Percentiles rank a stretch among this genome's conserved stretches.
Conservation (phyloP, 352 stramenopile genomes). For the Elongisporangium undulatum region DNA sequence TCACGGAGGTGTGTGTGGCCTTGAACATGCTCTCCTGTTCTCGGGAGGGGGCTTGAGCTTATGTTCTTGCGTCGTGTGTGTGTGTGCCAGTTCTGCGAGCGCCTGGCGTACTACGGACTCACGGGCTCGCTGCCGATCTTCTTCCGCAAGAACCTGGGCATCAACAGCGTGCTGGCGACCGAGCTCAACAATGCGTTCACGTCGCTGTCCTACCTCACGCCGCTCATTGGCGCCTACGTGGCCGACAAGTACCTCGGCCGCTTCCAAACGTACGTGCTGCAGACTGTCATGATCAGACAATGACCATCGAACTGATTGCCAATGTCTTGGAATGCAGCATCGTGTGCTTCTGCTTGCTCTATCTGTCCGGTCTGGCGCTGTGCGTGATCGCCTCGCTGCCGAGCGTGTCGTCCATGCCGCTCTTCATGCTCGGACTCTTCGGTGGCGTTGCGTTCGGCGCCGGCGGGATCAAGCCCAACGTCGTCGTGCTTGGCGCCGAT, state of each 20-base stretch:
- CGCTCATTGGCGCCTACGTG: slow-evolving; percentile 76
- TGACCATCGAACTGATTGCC: neutral
- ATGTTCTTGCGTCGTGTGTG: neutral
- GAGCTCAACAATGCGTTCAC: slow-evolving; percentile 86
- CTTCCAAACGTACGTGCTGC: slow-evolving; percentile 53
- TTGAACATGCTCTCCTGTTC: neutral
- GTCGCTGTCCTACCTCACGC: slow-evolving; percentile 82
- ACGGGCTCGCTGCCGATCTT: slow-evolving; percentile 84
- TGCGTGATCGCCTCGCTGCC: slow-evolving; percentile 64
- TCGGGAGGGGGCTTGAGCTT: neutral
- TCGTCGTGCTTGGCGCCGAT: slow-evolving; percentile 72
- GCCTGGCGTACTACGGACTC: slow-evolving; percentile 77
- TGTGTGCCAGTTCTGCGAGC: slow-evolving; percentile 62
- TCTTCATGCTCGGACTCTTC: slow-evolving; percentile 85
- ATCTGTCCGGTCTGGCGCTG: slow-evolving; percentile 61
- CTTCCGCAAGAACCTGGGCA: slow-evolving; percentile 81
- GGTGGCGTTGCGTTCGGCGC: slow-evolving; percentile 67
- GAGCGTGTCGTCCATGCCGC: slow-evolving; percentile 43
- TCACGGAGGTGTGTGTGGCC: slow-evolving; percentile 48
- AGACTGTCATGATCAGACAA: neutral
- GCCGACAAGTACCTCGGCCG: slow-evolving; percentile 75
- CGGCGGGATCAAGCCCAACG: slow-evolving; percentile 74
- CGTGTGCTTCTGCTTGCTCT: slow-evolving; percentile 67
- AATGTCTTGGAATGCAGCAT: slow-evolving; percentile 25
- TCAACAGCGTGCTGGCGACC: slow-evolving; percentile 76